Conservation (phyloP, 345 rosid species). For the Dipteronia dyeriana region DNA sequence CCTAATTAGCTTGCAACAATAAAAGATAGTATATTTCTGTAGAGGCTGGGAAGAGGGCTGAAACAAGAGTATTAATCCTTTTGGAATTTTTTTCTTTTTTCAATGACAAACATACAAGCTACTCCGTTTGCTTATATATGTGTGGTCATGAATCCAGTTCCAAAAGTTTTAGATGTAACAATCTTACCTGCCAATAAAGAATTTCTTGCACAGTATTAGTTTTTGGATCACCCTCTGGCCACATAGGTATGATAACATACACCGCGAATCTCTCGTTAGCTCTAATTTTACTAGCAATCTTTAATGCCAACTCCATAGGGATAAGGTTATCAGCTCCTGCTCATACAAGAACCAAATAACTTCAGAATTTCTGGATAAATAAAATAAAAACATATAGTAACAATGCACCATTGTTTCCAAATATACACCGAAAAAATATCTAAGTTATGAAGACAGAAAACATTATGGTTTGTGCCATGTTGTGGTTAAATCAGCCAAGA, state of each 20-base stretch:
- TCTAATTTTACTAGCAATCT: constrained; percentile 85
- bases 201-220: constrained; percentile 84
- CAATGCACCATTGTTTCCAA: background rate
- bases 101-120: background rate
- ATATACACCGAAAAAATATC: background rate
- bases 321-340: constrained; percentile 95
- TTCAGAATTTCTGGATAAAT: background rate
- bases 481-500: background rate
- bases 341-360: constrained; percentile 20
- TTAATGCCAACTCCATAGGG: constrained; percentile 95
- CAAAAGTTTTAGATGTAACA: background rate
- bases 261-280: constrained; percentile 89
- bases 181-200: constrained; percentile 89
- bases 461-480: background rate
- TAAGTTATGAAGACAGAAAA: background rate
- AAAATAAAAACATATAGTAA: background rate
- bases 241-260: constrained; percentile 85
- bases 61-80: background rate
- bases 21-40: background rate
- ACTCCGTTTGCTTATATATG: background rate
- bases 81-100: background rate
- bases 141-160: background rate
- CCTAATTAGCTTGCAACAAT: background rate
- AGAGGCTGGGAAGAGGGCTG: background rate
- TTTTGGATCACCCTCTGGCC: constrained; percentile 99